Percentiles rank a stretch among this genome's conserved stretches.
phyloP scores from a whole-genome alignment of 1,284 basidiomycete genomes.

The Fomitopsis schrenkii region DNA sequence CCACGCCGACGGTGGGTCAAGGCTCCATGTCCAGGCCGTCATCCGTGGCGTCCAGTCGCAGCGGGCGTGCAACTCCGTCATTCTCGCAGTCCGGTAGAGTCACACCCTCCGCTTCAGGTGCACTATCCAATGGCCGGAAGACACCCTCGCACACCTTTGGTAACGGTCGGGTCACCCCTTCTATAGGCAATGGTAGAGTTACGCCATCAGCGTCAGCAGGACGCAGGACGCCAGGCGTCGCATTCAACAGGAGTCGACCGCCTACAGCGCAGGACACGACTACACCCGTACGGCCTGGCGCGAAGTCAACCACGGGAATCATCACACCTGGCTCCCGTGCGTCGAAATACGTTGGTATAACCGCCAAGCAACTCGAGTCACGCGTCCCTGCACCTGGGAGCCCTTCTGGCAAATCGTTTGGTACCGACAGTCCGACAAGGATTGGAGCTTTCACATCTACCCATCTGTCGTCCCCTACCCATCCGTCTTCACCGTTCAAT shows the following conservation, averaged over 20 bases:
- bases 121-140: conserved; percentile 21
- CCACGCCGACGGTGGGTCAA: conserved; percentile 62
- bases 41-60: conserved; percentile 75
- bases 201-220: conserved; percentile 30
- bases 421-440: conserved; percentile 35
- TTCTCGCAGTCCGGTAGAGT: conserved; percentile 25
- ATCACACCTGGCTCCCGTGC: conserved; percentile 82
- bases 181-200: conserved; percentile 33
- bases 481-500: conserved; percentile 38
- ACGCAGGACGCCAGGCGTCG: conserved; percentile 24
- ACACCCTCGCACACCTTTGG: conserved; percentile 30
- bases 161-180: conserved; percentile 53
- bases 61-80: conserved; percentile 53
- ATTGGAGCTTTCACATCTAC: conserved; percentile 23
- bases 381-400: conserved; percentile 32
- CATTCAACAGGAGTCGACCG: conserved; percentile 17
- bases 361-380: conserved; percentile 71
- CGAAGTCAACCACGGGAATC: conserved; percentile 27
- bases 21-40: conserved; percentile 58
- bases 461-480: conserved; percentile 33
- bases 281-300: conserved; percentile 20
- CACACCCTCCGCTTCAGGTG: conserved; percentile 22
- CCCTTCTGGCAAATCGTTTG: conserved; percentile 25
- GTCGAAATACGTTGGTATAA: conserved; percentile 79
- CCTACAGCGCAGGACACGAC: conserved; percentile 13